Evolutionary conservation across 1,139 yeast species (phyloP), one percentile per base, ranked within the genome.

Genomic region (Suhomyces terraborum): DNA sequence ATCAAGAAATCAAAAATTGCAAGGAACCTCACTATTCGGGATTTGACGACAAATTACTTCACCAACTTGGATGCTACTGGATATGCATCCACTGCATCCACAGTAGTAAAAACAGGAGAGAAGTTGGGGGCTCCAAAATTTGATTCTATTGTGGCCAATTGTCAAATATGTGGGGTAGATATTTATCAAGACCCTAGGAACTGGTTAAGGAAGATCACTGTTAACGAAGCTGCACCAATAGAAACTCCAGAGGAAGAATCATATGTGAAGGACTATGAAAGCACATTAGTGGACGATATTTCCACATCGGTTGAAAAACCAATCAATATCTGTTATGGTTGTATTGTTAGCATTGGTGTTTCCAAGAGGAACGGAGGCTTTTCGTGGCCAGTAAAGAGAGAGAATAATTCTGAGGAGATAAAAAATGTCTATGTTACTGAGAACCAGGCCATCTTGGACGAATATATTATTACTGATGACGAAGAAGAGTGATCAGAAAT

Each of bases 11-110:
- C 74, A 7, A 65, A 58, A 28, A 62, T 73, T 33, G 78, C 81
- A 16, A 86, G 81, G 58, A 78, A 82, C 50, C 80, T 85, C 73
- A 86, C 96, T 2, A 83, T 93, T 22, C 82, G 87, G 53, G 95
- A 88, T 54, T 71, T 93, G 36, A 82, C 91, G 2, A 69, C 80
- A 29, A 78, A 82, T 41, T 93, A 93, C 60, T 88, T 89, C 54
- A 73, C 69, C 26, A 75, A 75, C 31, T 79, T 91, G 25, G 96
- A 89, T 55, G 74, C 66, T 7, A 69, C 78, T 8, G 95, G 86
- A 6, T 91, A 89, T 55, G 88, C 96, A 0, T 88, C 95, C 38
- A 88, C 94, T 4, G 93, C 94, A 2, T 85, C 97, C 0, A 91
- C 98, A 0, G 98, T 93, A 14, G 91, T 89, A 9, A 82, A 88